These are phyloP conservation scores for Grosmannia serpens DNA, from an alignment of 2,329 filamentous ascomycete species.

Conservation along the genomic window DNA sequence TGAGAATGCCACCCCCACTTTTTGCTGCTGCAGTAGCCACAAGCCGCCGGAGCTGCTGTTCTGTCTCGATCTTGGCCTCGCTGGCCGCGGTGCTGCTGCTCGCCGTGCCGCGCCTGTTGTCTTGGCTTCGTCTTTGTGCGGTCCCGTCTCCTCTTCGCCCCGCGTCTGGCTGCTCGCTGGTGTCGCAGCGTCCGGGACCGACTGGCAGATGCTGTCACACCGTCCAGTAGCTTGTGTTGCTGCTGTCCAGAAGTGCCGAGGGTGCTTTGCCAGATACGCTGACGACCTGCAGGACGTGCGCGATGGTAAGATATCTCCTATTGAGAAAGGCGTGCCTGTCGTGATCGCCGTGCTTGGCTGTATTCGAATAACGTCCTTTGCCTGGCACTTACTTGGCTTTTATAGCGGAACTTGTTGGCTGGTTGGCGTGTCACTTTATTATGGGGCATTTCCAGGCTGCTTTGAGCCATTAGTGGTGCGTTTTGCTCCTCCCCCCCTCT, in stretches of 20 bases:
- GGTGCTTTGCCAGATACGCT: neutral
- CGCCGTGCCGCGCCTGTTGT: neutral
- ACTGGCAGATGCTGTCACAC: neutral
- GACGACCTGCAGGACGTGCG: neutral
- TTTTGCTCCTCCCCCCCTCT: neutral
- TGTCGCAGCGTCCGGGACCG: neutral
- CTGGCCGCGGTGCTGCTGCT: neutral
- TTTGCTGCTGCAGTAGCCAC: neutral
- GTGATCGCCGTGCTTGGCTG: neutral
- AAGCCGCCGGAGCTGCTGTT: neutral
- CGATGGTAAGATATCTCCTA: neutral
- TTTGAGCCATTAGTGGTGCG: neutral
- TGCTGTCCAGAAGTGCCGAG: neutral
- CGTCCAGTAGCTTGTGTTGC: neutral
- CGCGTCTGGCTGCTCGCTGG: neutral
- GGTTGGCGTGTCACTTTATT: neutral
- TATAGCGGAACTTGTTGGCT: neutral
- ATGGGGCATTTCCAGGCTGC: neutral
- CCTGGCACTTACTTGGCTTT: neutral
- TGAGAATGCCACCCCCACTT: neutral
- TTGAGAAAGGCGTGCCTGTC: neutral
- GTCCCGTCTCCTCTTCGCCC: neutral
- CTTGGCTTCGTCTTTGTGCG: neutral
- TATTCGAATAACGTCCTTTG: neutral
- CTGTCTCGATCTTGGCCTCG: neutral